Base-by-base conservation (phyloP, 1,139 yeast genomes). In the Candida sojae region DNA sequence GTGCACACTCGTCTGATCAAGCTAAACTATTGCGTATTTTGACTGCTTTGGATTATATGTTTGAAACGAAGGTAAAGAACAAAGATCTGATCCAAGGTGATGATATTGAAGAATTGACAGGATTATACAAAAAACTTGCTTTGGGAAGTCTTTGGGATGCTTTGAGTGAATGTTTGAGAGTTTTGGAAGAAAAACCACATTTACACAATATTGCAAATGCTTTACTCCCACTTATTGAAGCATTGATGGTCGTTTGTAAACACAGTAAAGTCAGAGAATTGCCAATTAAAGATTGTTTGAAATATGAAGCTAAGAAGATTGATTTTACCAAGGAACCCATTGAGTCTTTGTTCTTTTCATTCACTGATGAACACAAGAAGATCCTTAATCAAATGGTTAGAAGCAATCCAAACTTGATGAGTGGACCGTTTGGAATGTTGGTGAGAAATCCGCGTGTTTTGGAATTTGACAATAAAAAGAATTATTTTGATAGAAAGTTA, bases 241-340 rank as follows among this genome's bases (percentile, higher is more conserved):
- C 97, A 0, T 72, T 93, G 53, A 90, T 93, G 97, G 97, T 92
- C 48, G 95, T 93, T 36, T 91, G 97, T 69, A 92, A 91, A 61
- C 96, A 90, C 61, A 84, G 92, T 57, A 83, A 85, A 55, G 86
- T 86, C 5, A 80, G 81, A 51, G 90, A 86, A 34, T 60, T 83
- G 45, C 85, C 81, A 53, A 77, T 76, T 41, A 82, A 79, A 56
- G 91, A 83, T 55, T 33, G 42, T 39, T 67, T 82, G 53, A 79
- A 79, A 55, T 83, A 80, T 58, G 87, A 84, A 57, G 83, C 77
- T 32, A 77, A 73, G 51, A 78, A 77, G 57, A 73, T 79, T 53
- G 93, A 88, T 62, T 84, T 88, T 57, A 76, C 86, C 9, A 80
- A 79, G 45, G 92, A 88, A 56, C 90, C 93, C 4, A 81, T 89